Evolutionary conservation across 1,139 yeast genomes (phyloP).

Genomic region (Petasospora fabianii): DNA sequence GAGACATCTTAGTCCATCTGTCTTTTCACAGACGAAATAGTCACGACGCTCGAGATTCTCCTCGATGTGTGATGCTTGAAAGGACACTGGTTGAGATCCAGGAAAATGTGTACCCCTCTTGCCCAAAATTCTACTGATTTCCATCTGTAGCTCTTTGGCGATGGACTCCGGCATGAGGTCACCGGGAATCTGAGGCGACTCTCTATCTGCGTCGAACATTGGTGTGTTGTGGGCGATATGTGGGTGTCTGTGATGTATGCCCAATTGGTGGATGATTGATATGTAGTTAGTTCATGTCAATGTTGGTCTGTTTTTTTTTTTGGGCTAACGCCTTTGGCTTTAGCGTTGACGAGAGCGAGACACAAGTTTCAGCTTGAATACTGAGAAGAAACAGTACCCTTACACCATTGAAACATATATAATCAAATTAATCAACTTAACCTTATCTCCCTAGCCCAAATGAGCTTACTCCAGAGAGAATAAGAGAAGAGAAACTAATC

Average conservation of each 20-base stretch:
- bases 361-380: too few relatives aligned
- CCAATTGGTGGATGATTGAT: neutral
- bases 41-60: slow-evolving; percentile 59
- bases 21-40: slow-evolving; percentile 92
- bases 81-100: slow-evolving; percentile 95
- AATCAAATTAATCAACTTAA: too few relatives aligned
- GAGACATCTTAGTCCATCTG: slow-evolving; percentile 87
- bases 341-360: too few relatives aligned
- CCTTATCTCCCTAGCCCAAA: too few relatives aligned
- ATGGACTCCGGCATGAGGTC: slow-evolving; percentile 67
- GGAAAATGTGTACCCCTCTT: slow-evolving; percentile 56
- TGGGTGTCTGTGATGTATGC: too few relatives aligned
- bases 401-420: too few relatives aligned
- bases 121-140: slow-evolving; percentile 67
- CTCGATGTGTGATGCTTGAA: slow-evolving; percentile 68
- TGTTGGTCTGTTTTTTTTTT: slow-evolving; percentile 1
- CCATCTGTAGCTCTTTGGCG: slow-evolving; percentile 60
- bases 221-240: too few relatives aligned
- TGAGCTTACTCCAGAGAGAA: too few relatives aligned
- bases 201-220: slow-evolving; percentile 32
- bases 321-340: too few relatives aligned
- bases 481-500: too few relatives aligned
- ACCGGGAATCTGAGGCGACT: slow-evolving; percentile 85
- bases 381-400: too few relatives aligned
- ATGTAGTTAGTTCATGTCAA: neutral